Conservation (phyloP, 257 asterid species). For the Capsicum chinense region DNA sequence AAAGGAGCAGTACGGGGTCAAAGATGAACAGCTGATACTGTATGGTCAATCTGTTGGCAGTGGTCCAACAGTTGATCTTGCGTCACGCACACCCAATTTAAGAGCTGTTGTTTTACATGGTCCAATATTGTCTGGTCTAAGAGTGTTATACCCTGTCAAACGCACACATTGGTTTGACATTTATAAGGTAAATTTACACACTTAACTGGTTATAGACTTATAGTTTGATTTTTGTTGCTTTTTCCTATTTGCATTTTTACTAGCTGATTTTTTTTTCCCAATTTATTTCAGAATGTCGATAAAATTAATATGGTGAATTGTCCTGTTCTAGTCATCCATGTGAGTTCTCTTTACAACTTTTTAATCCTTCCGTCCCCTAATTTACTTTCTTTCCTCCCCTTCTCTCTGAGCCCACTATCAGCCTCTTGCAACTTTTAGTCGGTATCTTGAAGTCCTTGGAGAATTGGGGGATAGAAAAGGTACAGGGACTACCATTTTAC, state of each 20-base stretch:
- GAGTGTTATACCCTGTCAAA: slow-evolving; percentile 95
- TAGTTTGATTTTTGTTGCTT: background rate
- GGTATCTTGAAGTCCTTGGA: background rate
- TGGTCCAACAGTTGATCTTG: slow-evolving; percentile 97
- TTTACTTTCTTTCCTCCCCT: background rate
- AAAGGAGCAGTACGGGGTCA: slow-evolving; percentile 87
- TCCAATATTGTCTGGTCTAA: slow-evolving; percentile 92
- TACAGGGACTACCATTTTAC: background rate
- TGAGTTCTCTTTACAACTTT: slow-evolving; percentile 51
- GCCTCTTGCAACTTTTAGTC: background rate
- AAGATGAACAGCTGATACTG: slow-evolving; percentile 87
- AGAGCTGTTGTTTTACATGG: slow-evolving; percentile 97
- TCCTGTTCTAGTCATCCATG: slow-evolving; percentile 96
- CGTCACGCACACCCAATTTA: slow-evolving; percentile 77
- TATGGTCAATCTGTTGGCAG: slow-evolving; percentile 99
- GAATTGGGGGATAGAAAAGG: background rate
- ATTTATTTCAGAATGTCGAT: slow-evolving; percentile 86
- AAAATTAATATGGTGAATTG: slow-evolving; percentile 78
- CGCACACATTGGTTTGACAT: slow-evolving; percentile 96
- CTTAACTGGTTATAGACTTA: background rate
- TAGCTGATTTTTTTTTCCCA: background rate
- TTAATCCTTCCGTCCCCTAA: background rate
- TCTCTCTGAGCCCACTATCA: background rate
- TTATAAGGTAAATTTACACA: slow-evolving; percentile 67
- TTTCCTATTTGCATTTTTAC: background rate